Evolutionary conservation across 257 asterid species (phyloP).

Genomic region (Coffea eugenioides): DNA sequence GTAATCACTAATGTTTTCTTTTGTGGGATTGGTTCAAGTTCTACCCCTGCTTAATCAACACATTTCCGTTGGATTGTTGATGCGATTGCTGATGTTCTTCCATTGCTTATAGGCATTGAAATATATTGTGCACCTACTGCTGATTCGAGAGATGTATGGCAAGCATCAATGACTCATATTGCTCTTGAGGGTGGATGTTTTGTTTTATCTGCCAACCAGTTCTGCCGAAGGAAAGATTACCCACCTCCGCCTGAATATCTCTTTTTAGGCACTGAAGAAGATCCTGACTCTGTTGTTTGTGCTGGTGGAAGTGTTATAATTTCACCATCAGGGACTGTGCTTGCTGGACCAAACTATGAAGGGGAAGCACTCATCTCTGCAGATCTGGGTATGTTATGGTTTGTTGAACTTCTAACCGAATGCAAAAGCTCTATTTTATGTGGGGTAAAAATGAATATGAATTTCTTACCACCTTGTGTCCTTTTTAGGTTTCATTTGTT

Average conservation of each 20-base stretch:
- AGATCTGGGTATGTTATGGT: slow-evolving; percentile 62
- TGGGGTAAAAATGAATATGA: neutral
- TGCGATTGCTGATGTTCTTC: slow-evolving; percentile 10
- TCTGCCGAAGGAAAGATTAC: slow-evolving; percentile 86
- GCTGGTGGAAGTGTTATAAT: slow-evolving; percentile 93
- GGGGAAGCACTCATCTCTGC: slow-evolving; percentile 96
- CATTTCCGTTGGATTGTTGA: neutral
- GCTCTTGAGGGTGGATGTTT: slow-evolving; percentile 98
- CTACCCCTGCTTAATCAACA: neutral
- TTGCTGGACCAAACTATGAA: slow-evolving; percentile 91
- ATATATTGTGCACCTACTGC: slow-evolving; percentile 98
- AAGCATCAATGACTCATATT: slow-evolving; percentile 93
- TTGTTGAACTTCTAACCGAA: no score
- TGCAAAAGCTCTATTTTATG: neutral
- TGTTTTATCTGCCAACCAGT: slow-evolving; percentile 91
- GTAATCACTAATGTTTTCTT: neutral
- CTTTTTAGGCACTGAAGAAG: slow-evolving; percentile 71
- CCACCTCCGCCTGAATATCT: slow-evolving; percentile 89
- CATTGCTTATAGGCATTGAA: slow-evolving; percentile 60
- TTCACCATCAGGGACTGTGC: slow-evolving; percentile 83
- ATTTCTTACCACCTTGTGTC: neutral
- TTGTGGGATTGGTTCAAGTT: neutral
- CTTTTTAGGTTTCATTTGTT: neutral
- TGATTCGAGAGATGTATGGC: slow-evolving; percentile 91
- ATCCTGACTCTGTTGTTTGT: slow-evolving; percentile 89